Base-by-base conservation (phyloP, 1,139 yeast species). In the Suhomyces wounanorum region DNA sequence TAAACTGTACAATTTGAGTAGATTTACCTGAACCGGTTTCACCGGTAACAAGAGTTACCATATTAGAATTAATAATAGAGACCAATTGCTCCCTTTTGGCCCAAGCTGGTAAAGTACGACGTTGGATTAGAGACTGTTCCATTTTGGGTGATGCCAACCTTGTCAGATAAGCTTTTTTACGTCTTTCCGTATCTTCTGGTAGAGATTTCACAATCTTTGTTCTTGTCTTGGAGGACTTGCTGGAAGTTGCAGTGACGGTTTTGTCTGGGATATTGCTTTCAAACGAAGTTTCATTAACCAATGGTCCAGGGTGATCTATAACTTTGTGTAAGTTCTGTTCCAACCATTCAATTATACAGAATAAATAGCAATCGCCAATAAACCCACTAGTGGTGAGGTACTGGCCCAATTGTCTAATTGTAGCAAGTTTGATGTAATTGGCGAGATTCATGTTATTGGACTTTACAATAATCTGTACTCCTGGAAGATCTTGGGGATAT, bases 101-200 rank as follows among this genome's bases (percentile, higher is more conserved):
- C 96, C 96, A 92, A 0, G 98, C 98, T 0, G 99, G 98, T 33
- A 94, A 70, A 3, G 65, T 64, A 13, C 77, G 58, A 56, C 98
- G 78, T 10, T 72, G 67, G 2, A 56, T 43, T 40, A 55, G 46
- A 5, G 70, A 65, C 1, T 51, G 44, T 43, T 57, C 53, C 55
- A 72, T 55, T 40, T 53, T 55, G 0, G 52, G 14, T 1, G 64
- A 54, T 0, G 52, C 51, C 1, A 54, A 48, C 38, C 64, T 55
- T 18, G 59, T 52, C 0, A 43, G 35, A 48, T 73, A 68, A 13
- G 57, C 70, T 2, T 52, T 48, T 56, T 67, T 64, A 44, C 73
- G 61, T 13, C 55, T 56, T 0, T 62, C 55, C 0, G 69, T 46
- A 31, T 72, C 72, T 11, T 57, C 55, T 18, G 47, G 38, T 47